These are phyloP conservation scores for Wakefieldia striispora DNA, from an alignment of 768 basidiomycete genomes.

Conservation along the genomic window DNA sequence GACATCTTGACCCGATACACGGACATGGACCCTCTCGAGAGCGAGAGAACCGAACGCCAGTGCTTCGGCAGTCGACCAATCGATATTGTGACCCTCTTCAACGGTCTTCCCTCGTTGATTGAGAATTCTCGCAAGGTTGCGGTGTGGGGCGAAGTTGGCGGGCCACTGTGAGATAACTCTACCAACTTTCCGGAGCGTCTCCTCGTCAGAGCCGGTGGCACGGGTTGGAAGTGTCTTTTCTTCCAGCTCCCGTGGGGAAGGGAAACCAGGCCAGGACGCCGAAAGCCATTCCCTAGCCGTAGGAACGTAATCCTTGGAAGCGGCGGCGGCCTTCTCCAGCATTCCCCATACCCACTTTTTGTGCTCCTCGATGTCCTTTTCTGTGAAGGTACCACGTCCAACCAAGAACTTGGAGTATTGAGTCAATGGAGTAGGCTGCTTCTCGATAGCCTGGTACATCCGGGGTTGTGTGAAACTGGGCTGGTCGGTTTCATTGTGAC, in stretches of 20 bases:
- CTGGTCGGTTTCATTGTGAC: conserved; percentile 99
- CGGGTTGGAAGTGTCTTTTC: conserved; percentile 91
- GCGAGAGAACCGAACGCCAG: conserved; percentile 94
- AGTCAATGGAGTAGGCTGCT: conserved; percentile 88
- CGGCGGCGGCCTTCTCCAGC: conserved; percentile 95
- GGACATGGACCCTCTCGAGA: conserved; percentile 90
- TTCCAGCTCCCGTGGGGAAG: conserved; percentile 92
- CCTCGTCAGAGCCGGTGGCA: conserved; percentile 76
- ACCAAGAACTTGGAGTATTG: conserved; percentile 91
- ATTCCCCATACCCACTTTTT: conserved; percentile 99
- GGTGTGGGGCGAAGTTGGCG: conserved; percentile 80
- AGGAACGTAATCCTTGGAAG: conserved; percentile 92
- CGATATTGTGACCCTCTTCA: conserved; percentile 88
- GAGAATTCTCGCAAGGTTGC: conserved; percentile 93
- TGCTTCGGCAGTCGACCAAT: conserved; percentile 98
- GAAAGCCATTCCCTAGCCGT: conserved; percentile 97
- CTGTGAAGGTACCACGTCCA: conserved; percentile 90
- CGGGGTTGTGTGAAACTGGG: conserved; percentile 97
- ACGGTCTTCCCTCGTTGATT: conserved; percentile 83
- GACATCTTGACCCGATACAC: conserved; percentile 96
- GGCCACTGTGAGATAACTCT: conserved; percentile 87
- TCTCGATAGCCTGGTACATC: conserved; percentile 97
- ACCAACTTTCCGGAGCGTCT: conserved; percentile 79
- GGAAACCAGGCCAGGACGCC: conserved; percentile 97
- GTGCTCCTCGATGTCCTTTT: conserved; percentile 96